Percentiles rank a stretch among this genome's conserved stretches.
Conservation (phyloP, 2,329 filamentous ascomycete genomes). For the Aspergillus pseudoterreus region DNA sequence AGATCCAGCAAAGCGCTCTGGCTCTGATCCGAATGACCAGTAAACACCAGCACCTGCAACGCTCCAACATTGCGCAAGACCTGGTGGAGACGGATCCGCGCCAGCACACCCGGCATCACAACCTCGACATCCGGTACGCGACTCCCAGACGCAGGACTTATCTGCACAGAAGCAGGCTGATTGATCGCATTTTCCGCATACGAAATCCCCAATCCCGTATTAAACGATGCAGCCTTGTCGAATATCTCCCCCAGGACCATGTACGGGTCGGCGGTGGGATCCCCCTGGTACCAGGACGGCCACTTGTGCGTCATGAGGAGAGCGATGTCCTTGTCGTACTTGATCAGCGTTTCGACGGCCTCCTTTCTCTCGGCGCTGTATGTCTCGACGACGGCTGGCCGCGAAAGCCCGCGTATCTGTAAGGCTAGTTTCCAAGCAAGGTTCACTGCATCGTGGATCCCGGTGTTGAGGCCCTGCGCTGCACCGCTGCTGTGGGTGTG, state of each 20-base stretch:
- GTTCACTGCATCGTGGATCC: slow-evolving; percentile 50
- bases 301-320: slow-evolving; percentile 16
- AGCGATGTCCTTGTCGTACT: slow-evolving; percentile 26
- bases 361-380: slow-evolving; percentile 29
- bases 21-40: background rate
- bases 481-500: slow-evolving; percentile 52
- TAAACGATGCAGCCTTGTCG: slow-evolving; percentile 22
- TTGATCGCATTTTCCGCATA: slow-evolving; percentile 18
- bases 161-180: background rate
- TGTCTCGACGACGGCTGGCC: slow-evolving; percentile 21
- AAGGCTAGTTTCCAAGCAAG: slow-evolving; percentile 52
- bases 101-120: slow-evolving; percentile 1
- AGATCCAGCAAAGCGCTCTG: background rate
- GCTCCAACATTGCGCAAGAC: background rate
- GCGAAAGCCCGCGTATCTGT: slow-evolving; percentile 29
- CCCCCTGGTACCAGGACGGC: slow-evolving; percentile 6
- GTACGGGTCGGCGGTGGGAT: slow-evolving; percentile 13
- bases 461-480: slow-evolving; percentile 54
- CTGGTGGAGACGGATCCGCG: background rate
- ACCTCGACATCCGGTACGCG: slow-evolving; percentile 6
- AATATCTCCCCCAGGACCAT: slow-evolving; percentile 21
- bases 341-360: slow-evolving; percentile 27
- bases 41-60: background rate
- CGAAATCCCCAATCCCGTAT: slow-evolving; percentile 23
- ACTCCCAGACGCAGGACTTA: slow-evolving; percentile 1